Percentiles rank a stretch among this genome's conserved stretches.
Evolutionary conservation across 2,329 filamentous ascomycete species (phyloP).

Genomic region (Colletotrichum incanum): DNA sequence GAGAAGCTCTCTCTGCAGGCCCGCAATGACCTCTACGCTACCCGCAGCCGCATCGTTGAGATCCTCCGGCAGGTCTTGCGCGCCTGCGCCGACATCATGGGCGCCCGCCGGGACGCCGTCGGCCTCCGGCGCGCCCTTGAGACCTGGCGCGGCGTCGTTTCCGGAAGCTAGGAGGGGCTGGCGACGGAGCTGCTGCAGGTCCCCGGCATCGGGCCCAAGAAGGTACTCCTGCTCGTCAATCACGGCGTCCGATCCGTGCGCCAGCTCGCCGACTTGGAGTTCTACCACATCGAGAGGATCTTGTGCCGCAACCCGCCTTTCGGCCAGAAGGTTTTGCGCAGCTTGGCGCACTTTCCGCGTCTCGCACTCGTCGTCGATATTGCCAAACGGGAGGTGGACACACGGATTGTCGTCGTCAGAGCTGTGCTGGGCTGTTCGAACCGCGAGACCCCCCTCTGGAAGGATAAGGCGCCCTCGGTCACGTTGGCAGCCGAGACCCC

Average conservation of each 20-base stretch:
- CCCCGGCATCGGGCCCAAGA: conserved; percentile 81
- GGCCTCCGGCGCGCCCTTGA: conserved; percentile 80
- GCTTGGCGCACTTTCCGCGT: conserved; percentile 79
- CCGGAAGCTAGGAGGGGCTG: conserved; percentile 80
- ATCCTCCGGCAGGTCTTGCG: conserved; percentile 55
- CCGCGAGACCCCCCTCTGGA: conserved; percentile 72
- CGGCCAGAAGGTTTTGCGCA: conserved; percentile 78
- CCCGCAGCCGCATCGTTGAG: conserved; percentile 52
- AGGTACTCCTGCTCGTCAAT: conserved; percentile 80
- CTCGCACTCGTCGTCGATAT: conserved; percentile 60
- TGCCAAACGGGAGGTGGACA: conserved; percentile 49
- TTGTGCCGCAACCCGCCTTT: conserved; percentile 87
- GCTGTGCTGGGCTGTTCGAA: conserved; percentile 82
- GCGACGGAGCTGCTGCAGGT: conserved; percentile 88
- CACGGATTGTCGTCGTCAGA: conserved; percentile 67
- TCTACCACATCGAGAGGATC: conserved; percentile 82
- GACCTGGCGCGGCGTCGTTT: conserved; percentile 82
- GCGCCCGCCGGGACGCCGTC: conserved; percentile 70
- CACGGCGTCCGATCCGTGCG: conserved; percentile 81
- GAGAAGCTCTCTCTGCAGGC: conserved; percentile 58
- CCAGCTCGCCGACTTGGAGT: conserved; percentile 76
- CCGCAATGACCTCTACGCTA: conserved; percentile 52
- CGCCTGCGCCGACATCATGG: conserved; percentile 57
- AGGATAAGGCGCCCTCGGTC: conserved; percentile 75
- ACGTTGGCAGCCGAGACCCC: conserved; percentile 83